A percentile compares a stretch with the other conserved stretches of the same genome.
Conservation (phyloP, 2,329 filamentous ascomycete genomes). For the Diaporthe amygdali region DNA sequence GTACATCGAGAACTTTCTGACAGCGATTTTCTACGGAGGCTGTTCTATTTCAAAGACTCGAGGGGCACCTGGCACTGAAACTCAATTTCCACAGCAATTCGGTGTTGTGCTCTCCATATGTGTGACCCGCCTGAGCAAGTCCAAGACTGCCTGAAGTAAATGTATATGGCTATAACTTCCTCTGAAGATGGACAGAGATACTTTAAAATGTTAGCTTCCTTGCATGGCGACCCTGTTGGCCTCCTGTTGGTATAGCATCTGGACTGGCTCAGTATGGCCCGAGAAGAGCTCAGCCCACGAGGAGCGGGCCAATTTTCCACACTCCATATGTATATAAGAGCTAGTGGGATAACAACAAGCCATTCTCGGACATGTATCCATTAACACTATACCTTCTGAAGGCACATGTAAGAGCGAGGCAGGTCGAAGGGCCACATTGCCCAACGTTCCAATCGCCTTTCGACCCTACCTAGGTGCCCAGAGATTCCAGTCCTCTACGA, state of each 20-base stretch:
- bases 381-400: no score
- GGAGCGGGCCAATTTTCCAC: constrained; percentile 66
- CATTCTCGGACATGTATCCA: constrained; percentile 36
- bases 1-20: neutral
- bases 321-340: constrained; percentile 61
- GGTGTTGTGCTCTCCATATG: neutral
- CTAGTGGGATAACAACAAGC: constrained; percentile 66
- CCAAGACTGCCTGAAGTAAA: no score
- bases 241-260: no score
- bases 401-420: neutral
- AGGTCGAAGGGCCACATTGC: constrained; percentile 22
- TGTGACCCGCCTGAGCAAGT: neutral
- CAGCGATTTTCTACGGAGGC: neutral
- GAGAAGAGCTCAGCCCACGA: constrained; percentile 64
- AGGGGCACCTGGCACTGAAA: no score
- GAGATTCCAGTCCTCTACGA: constrained; percentile 40
- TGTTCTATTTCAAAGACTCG: neutral
- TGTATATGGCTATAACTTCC: neutral
- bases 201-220: constrained; percentile 54
- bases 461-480: constrained; percentile 59
- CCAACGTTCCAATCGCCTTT: constrained; percentile 62
- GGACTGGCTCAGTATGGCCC: constrained; percentile 68
- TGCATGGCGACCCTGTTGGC: constrained; percentile 68
- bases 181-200: constrained; percentile 42
- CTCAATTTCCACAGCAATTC: no score